These are phyloP conservation scores for Wickerhamiella nectarea DNA, from an alignment of 805 yeast genomes.

Conservation along the genomic window DNA sequence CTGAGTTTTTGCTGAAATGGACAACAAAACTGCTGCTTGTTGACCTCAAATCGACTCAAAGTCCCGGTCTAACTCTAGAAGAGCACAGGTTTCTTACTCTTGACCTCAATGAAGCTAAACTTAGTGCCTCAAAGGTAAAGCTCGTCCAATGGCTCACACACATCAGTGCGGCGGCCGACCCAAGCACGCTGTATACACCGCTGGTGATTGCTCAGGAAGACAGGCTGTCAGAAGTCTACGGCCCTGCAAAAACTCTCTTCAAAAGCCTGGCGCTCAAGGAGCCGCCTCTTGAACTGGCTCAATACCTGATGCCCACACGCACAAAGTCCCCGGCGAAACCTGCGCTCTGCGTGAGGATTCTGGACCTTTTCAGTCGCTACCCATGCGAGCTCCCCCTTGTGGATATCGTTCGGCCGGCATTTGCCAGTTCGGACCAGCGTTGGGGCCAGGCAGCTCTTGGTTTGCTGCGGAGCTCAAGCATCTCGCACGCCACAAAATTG, in stretches of 20 bases:
- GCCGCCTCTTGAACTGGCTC: not conserved
- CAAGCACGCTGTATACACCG: constrained; percentile 30
- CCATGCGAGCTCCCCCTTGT: not conserved
- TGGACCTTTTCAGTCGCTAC: not conserved
- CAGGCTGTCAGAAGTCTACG: constrained; percentile 40
- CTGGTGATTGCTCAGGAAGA: constrained; percentile 55
- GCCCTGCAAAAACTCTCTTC: constrained; percentile 37
- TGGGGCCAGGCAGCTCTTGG: constrained; percentile 4
- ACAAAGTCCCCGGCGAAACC: not conserved
- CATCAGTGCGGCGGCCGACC: constrained; percentile 19
- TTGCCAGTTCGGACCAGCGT: constrained; percentile 1
- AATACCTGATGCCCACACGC: not conserved
- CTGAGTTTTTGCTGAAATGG: constrained; percentile 32
- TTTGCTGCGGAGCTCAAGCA: not conserved
- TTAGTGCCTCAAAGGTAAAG: constrained; percentile 31
- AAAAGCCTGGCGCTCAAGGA: constrained; percentile 27
- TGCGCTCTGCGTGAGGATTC: not conserved
- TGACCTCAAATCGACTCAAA: constrained; percentile 29
- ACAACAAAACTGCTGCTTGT: constrained; percentile 47
- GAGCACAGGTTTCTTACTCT: constrained; percentile 55
- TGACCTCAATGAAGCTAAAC: constrained; percentile 36
- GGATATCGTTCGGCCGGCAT: constrained; percentile 2
- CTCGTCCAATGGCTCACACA: constrained; percentile 29
- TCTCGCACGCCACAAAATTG: not conserved
- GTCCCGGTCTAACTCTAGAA: constrained; percentile 49